A percentile compares a stretch with the other conserved stretches of the same genome.
Evolutionary conservation across 768 basidiomycete genomes (phyloP).

Genomic region (Lactarius evosmus): DNA sequence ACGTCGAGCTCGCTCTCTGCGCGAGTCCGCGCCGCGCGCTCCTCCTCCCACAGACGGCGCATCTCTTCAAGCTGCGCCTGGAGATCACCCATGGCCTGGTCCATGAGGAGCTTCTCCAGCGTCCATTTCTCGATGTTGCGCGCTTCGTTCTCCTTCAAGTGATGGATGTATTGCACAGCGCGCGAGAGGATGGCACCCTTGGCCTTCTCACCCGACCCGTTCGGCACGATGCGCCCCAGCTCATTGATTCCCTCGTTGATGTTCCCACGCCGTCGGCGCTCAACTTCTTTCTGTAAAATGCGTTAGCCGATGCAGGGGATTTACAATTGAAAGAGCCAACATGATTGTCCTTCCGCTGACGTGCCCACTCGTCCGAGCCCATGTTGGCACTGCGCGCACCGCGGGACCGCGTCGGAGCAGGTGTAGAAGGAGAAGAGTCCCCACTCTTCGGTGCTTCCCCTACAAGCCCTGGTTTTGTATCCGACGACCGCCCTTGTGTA

Average conservation of each 20-base stretch:
- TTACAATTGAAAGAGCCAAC: slow-evolving; percentile 39
- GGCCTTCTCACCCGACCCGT: slow-evolving; percentile 80
- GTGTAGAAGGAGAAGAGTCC: slow-evolving; percentile 24
- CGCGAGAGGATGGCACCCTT: slow-evolving; percentile 87
- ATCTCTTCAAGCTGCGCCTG: slow-evolving; percentile 82
- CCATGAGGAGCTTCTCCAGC: slow-evolving; percentile 86
- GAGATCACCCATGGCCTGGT: slow-evolving; percentile 86
- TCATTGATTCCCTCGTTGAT: slow-evolving; percentile 97
- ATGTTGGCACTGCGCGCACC: slow-evolving; percentile 57
- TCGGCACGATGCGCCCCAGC: slow-evolving; percentile 84
- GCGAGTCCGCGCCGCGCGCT: slow-evolving; percentile 55
- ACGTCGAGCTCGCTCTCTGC: slow-evolving; percentile 64
- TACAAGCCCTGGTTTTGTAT: slow-evolving; percentile 27
- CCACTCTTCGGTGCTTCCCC: slow-evolving; percentile 2
- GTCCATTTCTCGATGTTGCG: slow-evolving; percentile 94
- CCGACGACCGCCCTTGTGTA: slow-evolving; percentile 8
- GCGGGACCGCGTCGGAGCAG: slow-evolving; percentile 36
- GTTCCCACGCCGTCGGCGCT: slow-evolving; percentile 88
- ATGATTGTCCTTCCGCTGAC: slow-evolving; percentile 80
- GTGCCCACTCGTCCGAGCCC: slow-evolving; percentile 75
- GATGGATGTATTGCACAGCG: slow-evolving; percentile 89
- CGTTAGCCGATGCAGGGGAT: slow-evolving; percentile 4
- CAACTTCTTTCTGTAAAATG: slow-evolving; percentile 88
- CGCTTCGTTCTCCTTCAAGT: slow-evolving; percentile 87
- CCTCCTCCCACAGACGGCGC: slow-evolving; percentile 78